A percentile compares a stretch with the other conserved stretches of the same genome.
Conservation (phyloP, 306 rosid species). For the Lablab purpureus region DNA sequence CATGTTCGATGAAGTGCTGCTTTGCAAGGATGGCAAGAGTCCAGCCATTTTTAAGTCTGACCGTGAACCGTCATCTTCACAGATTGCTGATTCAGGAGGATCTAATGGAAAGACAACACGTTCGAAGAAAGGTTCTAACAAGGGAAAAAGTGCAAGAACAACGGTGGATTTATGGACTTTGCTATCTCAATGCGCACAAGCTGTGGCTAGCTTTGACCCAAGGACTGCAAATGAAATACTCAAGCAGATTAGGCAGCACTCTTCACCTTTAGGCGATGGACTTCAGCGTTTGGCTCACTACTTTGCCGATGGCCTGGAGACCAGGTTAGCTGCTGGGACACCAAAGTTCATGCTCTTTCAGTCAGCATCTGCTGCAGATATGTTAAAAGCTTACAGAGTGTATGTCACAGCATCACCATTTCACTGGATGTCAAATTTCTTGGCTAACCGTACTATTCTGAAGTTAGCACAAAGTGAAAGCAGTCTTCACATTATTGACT, state of each 20-base stretch:
- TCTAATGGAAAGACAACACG: constrained; percentile 54
- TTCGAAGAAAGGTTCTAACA: constrained; percentile 58
- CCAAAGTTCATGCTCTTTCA: constrained; percentile 47
- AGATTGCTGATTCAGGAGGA: constrained; percentile 38
- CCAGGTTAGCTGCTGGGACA: constrained; percentile 60
- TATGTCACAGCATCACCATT: constrained; percentile 70
- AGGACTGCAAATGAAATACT: constrained; percentile 64
- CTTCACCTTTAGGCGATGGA: constrained; percentile 73
- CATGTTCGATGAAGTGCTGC: constrained; percentile 60
- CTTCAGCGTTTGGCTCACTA: constrained; percentile 76
- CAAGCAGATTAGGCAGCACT: constrained; percentile 66
- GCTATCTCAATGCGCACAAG: constrained; percentile 76
- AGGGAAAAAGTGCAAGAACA: constrained; percentile 35
- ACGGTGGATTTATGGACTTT: constrained; percentile 70
- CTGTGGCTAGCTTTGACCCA: constrained; percentile 71
- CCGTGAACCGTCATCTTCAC: constrained; percentile 13
- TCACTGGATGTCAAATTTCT: constrained; percentile 61
- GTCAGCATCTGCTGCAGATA: constrained; percentile 57
- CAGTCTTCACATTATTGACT: constrained; percentile 70
- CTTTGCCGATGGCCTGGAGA: constrained; percentile 72
- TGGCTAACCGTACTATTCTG: constrained; percentile 66
- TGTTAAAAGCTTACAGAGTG: constrained; percentile 66
- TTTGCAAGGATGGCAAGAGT: constrained; percentile 41
- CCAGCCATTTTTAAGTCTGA: constrained; percentile 29
- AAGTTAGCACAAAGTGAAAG: constrained; percentile 51